Conservation (phyloP, 2,329 filamentous ascomycete species). For the Pseudopyrenochaeta lycopersici region DNA sequence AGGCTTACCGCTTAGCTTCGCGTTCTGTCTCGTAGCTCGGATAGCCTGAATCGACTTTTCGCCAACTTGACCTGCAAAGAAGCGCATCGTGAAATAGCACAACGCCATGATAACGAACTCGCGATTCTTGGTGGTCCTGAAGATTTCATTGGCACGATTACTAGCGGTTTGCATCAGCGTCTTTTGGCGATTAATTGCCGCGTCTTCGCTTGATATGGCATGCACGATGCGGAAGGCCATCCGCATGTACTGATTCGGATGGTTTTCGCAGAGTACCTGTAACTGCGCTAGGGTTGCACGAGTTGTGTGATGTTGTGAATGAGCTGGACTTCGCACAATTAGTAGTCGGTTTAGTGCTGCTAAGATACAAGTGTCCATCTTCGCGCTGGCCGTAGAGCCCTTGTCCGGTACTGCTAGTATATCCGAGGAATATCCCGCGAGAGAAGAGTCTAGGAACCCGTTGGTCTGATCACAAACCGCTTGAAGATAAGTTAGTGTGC, state of each 20-base stretch:
- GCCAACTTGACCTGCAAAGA: slow-evolving; percentile 84
- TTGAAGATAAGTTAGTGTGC: slow-evolving; percentile 74
- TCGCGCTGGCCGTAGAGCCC: slow-evolving; percentile 29
- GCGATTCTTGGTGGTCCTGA: slow-evolving; percentile 75
- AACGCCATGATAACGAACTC: slow-evolving; percentile 85
- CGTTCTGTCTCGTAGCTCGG: slow-evolving; percentile 37
- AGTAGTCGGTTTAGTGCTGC: slow-evolving; percentile 59
- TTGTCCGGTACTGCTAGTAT: slow-evolving; percentile 63
- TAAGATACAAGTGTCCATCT: slow-evolving; percentile 56
- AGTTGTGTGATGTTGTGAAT: slow-evolving; percentile 62
- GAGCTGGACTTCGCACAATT: slow-evolving; percentile 53
- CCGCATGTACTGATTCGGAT: slow-evolving; percentile 77
- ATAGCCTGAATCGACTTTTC: slow-evolving; percentile 62
- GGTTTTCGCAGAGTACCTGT: slow-evolving; percentile 71
- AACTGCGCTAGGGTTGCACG: slow-evolving; percentile 71
- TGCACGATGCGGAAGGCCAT: slow-evolving; percentile 80
- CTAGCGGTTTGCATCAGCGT: slow-evolving; percentile 70
- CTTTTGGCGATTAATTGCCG: slow-evolving; percentile 79
- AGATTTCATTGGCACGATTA: slow-evolving; percentile 69
- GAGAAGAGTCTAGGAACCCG: slow-evolving; percentile 74
- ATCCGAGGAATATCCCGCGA: slow-evolving; percentile 70
- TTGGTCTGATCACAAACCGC: slow-evolving; percentile 80
- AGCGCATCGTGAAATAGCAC: slow-evolving; percentile 82
- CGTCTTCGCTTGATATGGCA: slow-evolving; percentile 68
- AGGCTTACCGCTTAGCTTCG: slow-evolving; percentile 27